Percentiles rank a stretch among this genome's conserved stretches.
These are phyloP conservation scores for Podospora appendiculata DNA, from an alignment of 495 filamentous ascomycete species.

Conservation along the genomic window DNA sequence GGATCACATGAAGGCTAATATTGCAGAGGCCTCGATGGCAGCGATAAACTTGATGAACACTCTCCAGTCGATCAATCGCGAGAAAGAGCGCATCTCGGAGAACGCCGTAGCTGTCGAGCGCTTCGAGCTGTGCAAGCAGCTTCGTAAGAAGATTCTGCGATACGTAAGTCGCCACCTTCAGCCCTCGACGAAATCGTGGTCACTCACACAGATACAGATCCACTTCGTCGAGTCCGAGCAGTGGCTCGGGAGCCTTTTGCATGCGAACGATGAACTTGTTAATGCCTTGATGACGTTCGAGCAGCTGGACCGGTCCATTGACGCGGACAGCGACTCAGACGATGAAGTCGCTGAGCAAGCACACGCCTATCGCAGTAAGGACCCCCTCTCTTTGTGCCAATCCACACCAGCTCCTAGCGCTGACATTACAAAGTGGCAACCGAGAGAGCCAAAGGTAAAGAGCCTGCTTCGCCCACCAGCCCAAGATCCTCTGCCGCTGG, in stretches of 20 bases:
- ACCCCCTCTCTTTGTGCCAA: neutral
- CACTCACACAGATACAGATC: slow-evolving; percentile 39
- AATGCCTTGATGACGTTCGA: slow-evolving; percentile 92
- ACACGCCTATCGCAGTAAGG: slow-evolving; percentile 44
- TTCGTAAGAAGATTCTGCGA: slow-evolving; percentile 74
- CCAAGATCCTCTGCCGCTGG: slow-evolving; percentile 22
- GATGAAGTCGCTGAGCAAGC: slow-evolving; percentile 51
- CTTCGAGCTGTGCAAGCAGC: slow-evolving; percentile 79
- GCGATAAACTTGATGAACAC: slow-evolving; percentile 87
- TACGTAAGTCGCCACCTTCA: slow-evolving; percentile 47
- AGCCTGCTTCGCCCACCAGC: slow-evolving; percentile 28
- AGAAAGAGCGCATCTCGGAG: slow-evolving; percentile 78
- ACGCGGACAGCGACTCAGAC: slow-evolving; percentile 95
- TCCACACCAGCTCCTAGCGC: slow-evolving; percentile 10
- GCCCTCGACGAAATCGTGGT: neutral
- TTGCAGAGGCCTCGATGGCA: slow-evolving; percentile 79
- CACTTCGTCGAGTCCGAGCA: slow-evolving; percentile 77
- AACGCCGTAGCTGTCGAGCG: slow-evolving; percentile 65
- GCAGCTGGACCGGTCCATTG: slow-evolving; percentile 88
- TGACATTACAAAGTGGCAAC: slow-evolving; percentile 33
- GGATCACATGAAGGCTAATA: slow-evolving; percentile 68
- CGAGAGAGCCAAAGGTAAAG: slow-evolving; percentile 42
- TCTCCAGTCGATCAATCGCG: slow-evolving; percentile 84
- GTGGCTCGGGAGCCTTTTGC: slow-evolving; percentile 70
- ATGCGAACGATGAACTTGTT: slow-evolving; percentile 80